Conservation (phyloP, 805 yeast genomes). For the Schwanniomyces sp. region DNA sequence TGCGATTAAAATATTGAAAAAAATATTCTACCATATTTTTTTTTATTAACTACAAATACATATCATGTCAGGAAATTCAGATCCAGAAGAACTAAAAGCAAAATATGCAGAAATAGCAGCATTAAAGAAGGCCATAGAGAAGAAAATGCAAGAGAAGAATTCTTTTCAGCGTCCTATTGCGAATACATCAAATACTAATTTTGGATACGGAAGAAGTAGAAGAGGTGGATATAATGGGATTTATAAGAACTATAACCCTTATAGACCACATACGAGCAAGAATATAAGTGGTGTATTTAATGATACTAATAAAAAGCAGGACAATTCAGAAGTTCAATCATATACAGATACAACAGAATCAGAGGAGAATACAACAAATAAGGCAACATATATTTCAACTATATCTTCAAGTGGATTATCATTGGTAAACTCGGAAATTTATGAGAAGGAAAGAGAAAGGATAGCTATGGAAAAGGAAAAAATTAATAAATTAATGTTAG, state of each 20-base stretch:
- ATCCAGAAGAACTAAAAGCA: constrained; percentile 19
- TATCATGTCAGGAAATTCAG: constrained; percentile 6
- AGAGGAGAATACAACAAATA: constrained; percentile 1
- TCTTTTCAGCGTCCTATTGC: neutral
- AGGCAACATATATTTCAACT: constrained; percentile 10
- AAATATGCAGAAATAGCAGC: constrained; percentile 30
- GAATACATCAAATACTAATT: neutral
- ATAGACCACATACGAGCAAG: constrained; percentile 7
- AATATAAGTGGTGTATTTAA: constrained; percentile 32
- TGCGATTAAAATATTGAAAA: neutral
- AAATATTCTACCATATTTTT: neutral
- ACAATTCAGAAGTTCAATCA: neutral
- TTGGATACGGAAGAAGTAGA: constrained; percentile 9
- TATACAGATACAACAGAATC: neutral
- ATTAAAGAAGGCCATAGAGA: constrained; percentile 24
- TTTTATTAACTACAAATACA: neutral
- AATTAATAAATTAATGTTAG: constrained; percentile 3
- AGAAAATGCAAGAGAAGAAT: constrained; percentile 11
- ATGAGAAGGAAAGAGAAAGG: constrained; percentile 27
- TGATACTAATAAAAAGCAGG: constrained; percentile 3
- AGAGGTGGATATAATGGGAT: constrained; percentile 5
- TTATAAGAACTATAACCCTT: neutral
- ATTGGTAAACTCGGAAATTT: constrained; percentile 36
- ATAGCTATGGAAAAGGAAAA: constrained; percentile 10
- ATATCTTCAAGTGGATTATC: constrained; percentile 36